Evolutionary conservation across 1,139 yeast genomes (phyloP), one percentile per base, ranked within the genome.

Genomic region (Magnusiomyces tetraspermus): DNA sequence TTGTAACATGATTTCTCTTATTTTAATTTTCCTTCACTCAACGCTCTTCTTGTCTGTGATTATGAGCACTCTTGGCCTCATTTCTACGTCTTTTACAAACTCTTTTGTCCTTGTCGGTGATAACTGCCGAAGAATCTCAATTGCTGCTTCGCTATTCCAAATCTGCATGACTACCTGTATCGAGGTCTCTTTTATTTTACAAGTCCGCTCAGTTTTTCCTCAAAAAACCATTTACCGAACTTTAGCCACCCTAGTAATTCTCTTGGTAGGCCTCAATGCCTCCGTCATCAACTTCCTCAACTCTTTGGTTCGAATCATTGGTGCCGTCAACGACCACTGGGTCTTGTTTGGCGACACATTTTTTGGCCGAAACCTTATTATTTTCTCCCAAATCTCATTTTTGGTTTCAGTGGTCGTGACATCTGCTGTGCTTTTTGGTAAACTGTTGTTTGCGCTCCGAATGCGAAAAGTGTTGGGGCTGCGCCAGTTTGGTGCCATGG

Each of bases 401-500:
- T 80, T 90, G 0, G 76, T 78, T 0, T 82, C 95, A 0, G 77
- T 89, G 21, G 76, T 79, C 57, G 64, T 83, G 28, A 80, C 81
- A 71, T 78, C 86, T 42, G 55, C 78, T 1, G 68, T 86, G 33
- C 72, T 90, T 46, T 66, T 81, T 2, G 63, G 72, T 15, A 92
- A 90, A 65, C 73, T 92, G 51, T 65, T 75, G 15, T 57, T 77
- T 52, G 95, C 96, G 0, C 77, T 87, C 33, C 75, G 80, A 57
- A 76, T 85, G 2, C 78, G 97, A 65, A 75, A 89, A 54, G 77
- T 72, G 58, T 69, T 89, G 53, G 98, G 98, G 0, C 71, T 88
- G 54, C 80, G 76, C 60, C 95, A 87, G 63, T 88, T 90, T 63
- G 90, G 84, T 58, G 80, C 85, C 37, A 78, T 86, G 65, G 96